Conservation (phyloP, 2,329 filamentous ascomycete genomes). For the Biscogniauxia mediterranea region DNA sequence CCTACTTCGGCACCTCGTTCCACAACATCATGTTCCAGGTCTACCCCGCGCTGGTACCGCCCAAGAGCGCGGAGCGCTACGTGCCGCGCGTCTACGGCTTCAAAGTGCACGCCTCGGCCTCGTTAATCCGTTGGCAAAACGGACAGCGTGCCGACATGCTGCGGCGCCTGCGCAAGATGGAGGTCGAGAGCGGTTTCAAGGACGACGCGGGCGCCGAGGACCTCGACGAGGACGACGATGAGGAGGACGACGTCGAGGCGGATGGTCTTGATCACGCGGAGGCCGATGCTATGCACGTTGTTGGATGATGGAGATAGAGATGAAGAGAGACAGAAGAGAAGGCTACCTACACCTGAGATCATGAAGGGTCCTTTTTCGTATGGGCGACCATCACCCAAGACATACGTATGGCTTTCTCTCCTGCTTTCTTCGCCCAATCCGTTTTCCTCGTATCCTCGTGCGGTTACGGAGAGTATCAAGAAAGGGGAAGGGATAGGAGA, state of each 20-base stretch:
- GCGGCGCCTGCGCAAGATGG: conserved; percentile 65
- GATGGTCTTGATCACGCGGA: conserved; percentile 29
- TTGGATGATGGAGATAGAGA: conserved; percentile 18
- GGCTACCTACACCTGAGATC: too few species aligned
- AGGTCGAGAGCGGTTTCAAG: conserved; percentile 78
- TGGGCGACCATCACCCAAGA: too few species aligned
- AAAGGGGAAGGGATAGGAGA: too few species aligned
- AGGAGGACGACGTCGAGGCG: conserved; percentile 38
- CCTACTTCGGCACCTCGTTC: conserved; percentile 97
- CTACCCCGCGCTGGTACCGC: conserved; percentile 83
- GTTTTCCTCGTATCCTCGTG: too few species aligned
- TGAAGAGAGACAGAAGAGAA: not conserved
- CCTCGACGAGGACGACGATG: conserved; percentile 59
- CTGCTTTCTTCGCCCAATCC: too few species aligned
- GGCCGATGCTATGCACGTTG: conserved; percentile 30
- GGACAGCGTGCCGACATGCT: conserved; percentile 79
- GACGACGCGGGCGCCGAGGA: conserved; percentile 61
- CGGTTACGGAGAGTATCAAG: too few species aligned
- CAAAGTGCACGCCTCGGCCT: conserved; percentile 86
- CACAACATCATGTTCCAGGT: conserved; percentile 99
- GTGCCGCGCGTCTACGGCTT: conserved; percentile 92
- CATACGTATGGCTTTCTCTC: too few species aligned
- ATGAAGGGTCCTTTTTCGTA: too few species aligned
- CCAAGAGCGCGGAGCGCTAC: conserved; percentile 83
- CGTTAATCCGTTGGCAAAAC: conserved; percentile 89